Percentiles rank a stretch among this genome's conserved stretches.
phyloP scores from a whole-genome alignment of 768 basidiomycete species.

The Lepiota brunneoincarnata region DNA sequence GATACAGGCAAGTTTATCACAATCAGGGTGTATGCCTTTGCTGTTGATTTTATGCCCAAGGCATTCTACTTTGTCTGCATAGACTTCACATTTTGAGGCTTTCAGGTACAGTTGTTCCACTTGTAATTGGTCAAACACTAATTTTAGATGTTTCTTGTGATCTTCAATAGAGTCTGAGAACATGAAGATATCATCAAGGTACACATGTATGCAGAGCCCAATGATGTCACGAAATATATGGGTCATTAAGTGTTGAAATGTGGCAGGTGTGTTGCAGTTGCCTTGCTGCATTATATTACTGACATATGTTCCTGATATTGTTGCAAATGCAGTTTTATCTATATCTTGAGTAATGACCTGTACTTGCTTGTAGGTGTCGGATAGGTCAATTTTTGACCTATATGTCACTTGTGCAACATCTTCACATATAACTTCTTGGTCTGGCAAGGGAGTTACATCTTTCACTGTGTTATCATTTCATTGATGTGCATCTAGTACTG shows the following conservation, averaged over 20 bases:
- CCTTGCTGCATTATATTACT: conserved; percentile 42
- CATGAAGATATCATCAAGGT: conserved; percentile 44
- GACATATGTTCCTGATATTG: conserved; percentile 32
- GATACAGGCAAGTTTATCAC: conserved; percentile 32
- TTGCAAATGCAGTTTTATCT: conserved; percentile 30
- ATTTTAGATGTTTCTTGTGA: conserved; percentile 29
- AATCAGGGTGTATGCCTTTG: conserved; percentile 31
- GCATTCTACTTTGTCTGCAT: conserved; percentile 27
- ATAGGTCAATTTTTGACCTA: conserved; percentile 38
- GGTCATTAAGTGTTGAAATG: conserved; percentile 44
- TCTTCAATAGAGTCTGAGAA: conserved; percentile 34
- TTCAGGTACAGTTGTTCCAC: conserved; percentile 29
- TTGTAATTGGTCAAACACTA: conserved; percentile 27
- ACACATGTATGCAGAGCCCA: conserved; percentile 36
- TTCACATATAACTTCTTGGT: conserved; percentile 30
- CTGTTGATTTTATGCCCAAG: conserved; percentile 40
- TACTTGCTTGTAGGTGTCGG: conserved; percentile 43
- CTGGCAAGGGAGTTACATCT: conserved; percentile 37
- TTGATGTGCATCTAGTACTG: too few relatives aligned
- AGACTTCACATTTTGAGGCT: conserved; percentile 30
- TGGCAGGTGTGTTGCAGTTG: conserved; percentile 43
- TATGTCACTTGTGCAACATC: conserved; percentile 29
- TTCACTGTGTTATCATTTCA: conserved; percentile 30
- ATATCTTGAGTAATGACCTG: conserved; percentile 28
- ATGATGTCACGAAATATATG: conserved; percentile 35